Percentiles rank a stretch among this genome's conserved stretches.
Conservation (phyloP, 441 rosid species). For the Adansonia gregorii region DNA sequence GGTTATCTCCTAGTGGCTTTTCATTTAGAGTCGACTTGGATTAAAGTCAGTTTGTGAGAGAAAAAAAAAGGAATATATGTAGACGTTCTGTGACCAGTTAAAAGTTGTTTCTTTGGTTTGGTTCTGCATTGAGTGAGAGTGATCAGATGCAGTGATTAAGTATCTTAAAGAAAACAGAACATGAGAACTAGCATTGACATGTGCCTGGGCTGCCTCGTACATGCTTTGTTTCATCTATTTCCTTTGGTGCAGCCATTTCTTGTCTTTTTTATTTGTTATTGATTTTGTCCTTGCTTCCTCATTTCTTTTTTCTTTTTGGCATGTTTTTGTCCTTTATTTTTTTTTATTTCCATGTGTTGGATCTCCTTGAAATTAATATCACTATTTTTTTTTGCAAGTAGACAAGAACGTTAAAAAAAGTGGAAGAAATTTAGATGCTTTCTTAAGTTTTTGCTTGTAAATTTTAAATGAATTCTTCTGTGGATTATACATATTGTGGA, state of each 20-base stretch:
- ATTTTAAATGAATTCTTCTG: background rate
- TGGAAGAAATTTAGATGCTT: background rate
- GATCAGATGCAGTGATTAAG: conserved; percentile 7
- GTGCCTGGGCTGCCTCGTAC: background rate
- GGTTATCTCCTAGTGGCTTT: background rate
- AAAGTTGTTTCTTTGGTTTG: background rate
- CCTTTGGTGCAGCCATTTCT: background rate
- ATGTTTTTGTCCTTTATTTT: background rate
- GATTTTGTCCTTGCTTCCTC: background rate
- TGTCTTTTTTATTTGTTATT: background rate
- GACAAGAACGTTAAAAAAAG: background rate
- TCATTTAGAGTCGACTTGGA: conserved; percentile 16
- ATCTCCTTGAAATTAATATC: background rate
- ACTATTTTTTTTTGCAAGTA: background rate
- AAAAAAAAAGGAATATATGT: background rate
- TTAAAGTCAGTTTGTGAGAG: background rate
- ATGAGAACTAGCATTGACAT: background rate
- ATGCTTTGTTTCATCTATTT: background rate
- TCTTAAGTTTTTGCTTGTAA: background rate
- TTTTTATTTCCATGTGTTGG: background rate
- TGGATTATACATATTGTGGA: background rate
- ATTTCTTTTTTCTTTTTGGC: background rate
- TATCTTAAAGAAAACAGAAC: background rate
- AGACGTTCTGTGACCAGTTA: background rate
- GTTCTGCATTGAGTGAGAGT: conserved; percentile 9